Evolutionary conservation across 192 early-diverging fungal genomes (phyloP).

Genomic region (Glomus cerebriforme): DNA sequence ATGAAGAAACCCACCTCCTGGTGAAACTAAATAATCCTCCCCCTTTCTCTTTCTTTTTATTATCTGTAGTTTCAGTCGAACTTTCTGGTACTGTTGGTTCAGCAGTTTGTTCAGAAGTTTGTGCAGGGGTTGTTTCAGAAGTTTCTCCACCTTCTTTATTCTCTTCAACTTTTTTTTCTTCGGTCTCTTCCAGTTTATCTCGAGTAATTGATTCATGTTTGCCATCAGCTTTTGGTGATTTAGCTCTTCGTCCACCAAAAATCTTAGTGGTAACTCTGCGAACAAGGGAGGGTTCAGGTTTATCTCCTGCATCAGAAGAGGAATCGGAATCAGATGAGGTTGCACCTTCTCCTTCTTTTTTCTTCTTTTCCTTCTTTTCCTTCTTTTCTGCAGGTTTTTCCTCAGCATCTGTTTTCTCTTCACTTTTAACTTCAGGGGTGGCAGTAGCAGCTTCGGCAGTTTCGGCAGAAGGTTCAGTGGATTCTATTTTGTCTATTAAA

Average conservation of each 20-base stretch:
- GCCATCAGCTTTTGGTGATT: background rate
- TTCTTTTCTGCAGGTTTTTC: too few species aligned
- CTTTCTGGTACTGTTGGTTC: background rate
- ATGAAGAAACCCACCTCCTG: background rate
- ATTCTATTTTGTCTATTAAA: background rate
- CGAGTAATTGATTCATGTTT: background rate
- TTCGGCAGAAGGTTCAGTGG: background rate
- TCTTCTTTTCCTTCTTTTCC: too few species aligned
- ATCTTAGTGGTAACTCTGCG: background rate
- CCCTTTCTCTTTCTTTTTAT: background rate
- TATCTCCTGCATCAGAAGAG: background rate
- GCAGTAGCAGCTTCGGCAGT: background rate
- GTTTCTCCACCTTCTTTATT: too few species aligned
- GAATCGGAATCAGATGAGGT: too few species aligned
- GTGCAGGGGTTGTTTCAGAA: background rate
- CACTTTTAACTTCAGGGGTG: too few species aligned
- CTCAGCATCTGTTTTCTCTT: too few species aligned
- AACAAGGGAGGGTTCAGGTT: background rate
- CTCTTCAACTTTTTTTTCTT: background rate
- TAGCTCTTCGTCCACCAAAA: background rate
- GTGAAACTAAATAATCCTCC: background rate
- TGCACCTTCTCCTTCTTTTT: too few species aligned
- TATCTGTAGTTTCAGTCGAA: background rate
- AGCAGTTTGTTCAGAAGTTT: background rate
- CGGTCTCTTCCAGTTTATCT: background rate